Evolutionary conservation across 192 early-diverging fungal genomes (phyloP).

Genomic region (Podila horticola): DNA sequence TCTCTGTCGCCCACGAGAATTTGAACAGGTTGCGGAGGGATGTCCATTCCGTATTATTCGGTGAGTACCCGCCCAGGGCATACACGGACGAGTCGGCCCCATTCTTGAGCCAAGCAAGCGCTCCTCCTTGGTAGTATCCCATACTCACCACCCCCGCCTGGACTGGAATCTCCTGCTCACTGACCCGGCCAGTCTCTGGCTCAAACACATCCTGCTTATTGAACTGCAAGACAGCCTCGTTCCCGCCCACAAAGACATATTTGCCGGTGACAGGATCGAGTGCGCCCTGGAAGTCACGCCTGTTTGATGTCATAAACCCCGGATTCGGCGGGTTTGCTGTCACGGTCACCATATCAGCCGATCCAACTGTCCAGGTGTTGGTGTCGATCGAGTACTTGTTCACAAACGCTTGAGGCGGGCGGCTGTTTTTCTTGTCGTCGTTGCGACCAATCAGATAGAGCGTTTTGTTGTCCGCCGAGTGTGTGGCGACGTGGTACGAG

Average conservation of each 20-base stretch:
- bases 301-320: neutral
- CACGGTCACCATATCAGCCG: too few species aligned
- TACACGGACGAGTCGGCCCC: too few species aligned
- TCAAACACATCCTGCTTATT: neutral
- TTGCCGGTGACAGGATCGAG: neutral
- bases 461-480: neutral
- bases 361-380: neutral
- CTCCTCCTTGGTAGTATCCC: too few species aligned
- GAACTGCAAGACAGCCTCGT: neutral
- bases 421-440: neutral
- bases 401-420: neutral
- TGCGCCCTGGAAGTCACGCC: conserved; percentile 8
- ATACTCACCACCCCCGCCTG: too few species aligned
- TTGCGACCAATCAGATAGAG: neutral
- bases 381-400: neutral
- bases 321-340: too few species aligned
- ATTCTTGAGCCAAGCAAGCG: too few species aligned
- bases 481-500: neutral
- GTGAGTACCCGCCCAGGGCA: too few species aligned
- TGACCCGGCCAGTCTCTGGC: too few species aligned
- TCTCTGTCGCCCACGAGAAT: too few species aligned
- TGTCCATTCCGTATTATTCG: too few species aligned
- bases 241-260: neutral
- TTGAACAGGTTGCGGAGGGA: too few species aligned
- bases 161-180: too few species aligned